Evolutionary conservation across 768 basidiomycete species (phyloP), one percentile per base, ranked within the genome.

Genomic region (Botryobasidium botryosum): DNA sequence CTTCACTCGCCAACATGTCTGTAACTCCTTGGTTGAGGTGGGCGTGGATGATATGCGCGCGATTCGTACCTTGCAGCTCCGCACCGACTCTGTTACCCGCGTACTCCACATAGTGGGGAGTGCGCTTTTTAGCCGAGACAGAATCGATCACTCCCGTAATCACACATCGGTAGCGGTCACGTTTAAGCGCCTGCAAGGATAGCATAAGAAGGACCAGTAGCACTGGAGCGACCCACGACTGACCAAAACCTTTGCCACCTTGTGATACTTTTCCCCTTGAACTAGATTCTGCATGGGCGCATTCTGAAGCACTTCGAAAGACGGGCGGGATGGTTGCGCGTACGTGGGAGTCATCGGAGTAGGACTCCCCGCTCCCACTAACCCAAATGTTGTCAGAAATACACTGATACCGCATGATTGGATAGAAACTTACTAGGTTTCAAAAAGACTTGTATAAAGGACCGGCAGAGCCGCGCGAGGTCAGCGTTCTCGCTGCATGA

Each of bases 151-250:
- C 25, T 25, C 51, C 39, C 20, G 49, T 50, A 33, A 49, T 28
- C 13, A 55, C 43, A 37, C 57, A 57, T 25, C 57, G 42, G 40
- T 52, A 53, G 23, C 45, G 35, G 49, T 57, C 57, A 24, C 57
- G 57, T 8, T 5, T 21, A 25, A 54, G 47, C 37, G 55, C 55
- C 50, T 57, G 7, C 12, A 43, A 8, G 20, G 25, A 43, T 35
- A 13, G 43, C n/a, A 7, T 44, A 8, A 44, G 35, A 33, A 20
- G 2, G 24, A 17, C 4, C 13, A 21, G 15, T 23, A 15, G 40
- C 13, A 27, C 7, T 8, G 32, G 35, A n/a, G 17, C 15, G 46
- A n/a, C n/a, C 38, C 20, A 27, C 23, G 31, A 29, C 47, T 31
- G 13, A 51, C 52, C 26, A 39, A 24, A 21, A 39, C 13, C 43